A percentile compares a stretch with the other conserved stretches of the same genome.
Conservation (phyloP, 768 basidiomycete genomes). For the Hebeloma cylindrosporum region DNA sequence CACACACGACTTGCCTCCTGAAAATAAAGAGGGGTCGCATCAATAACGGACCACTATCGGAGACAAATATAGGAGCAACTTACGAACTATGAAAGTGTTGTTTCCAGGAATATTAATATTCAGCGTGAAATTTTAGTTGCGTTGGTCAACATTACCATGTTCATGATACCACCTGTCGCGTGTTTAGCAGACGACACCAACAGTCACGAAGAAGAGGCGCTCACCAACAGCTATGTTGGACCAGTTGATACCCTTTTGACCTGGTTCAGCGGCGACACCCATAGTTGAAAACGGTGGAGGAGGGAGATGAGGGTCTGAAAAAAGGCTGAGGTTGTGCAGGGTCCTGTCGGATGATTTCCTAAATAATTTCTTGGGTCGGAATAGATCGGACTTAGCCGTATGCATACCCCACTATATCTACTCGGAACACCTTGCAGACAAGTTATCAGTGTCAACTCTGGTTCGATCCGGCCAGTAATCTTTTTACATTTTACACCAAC, state of each 20-base stretch:
- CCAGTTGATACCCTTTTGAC: conserved; percentile 91
- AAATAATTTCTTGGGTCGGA: conserved; percentile 31
- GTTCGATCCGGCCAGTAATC: too few species aligned
- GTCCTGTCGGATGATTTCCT: conserved; percentile 24
- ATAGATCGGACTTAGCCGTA: conserved; percentile 37
- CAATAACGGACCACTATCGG: conserved; percentile 9
- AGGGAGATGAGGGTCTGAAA: conserved; percentile 24
- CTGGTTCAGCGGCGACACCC: conserved; percentile 84
- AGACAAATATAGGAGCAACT: conserved; percentile 28
- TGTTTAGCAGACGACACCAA: conserved; percentile 23
- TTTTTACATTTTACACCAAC: too few species aligned
- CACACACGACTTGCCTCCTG: conserved; percentile 66
- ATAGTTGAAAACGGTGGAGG: conserved; percentile 39
- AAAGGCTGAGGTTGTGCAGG: conserved; percentile 21
- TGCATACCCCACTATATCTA: conserved; percentile 9
- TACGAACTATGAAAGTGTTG: conserved; percentile 45
- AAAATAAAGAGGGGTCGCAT: conserved; percentile 20
- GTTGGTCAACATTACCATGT: conserved; percentile 69
- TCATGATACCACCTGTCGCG: conserved; percentile 87
- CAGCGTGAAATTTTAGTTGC: neutral
- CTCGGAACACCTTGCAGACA: conserved; percentile 1
- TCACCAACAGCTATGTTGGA: conserved; percentile 93
- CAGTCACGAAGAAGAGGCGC: conserved; percentile 29
- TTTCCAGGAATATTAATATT: neutral
- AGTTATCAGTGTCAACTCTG: too few species aligned